Percentiles rank a stretch among this genome's conserved stretches.
Conservation (phyloP, 495 filamentous ascomycete species). For the Penicillium odoratum region DNA sequence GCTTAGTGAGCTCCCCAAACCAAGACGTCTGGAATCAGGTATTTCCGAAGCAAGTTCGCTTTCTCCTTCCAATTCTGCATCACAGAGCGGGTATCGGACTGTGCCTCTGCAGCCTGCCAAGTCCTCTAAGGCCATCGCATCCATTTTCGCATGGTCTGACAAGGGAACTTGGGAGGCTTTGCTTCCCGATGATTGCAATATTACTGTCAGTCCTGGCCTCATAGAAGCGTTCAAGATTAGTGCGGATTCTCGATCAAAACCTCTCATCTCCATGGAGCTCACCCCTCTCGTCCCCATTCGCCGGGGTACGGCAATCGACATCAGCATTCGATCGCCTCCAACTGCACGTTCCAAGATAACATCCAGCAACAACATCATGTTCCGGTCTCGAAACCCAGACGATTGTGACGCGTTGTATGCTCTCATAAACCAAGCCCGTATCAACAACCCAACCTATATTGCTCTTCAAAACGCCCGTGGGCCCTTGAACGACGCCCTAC, state of each 20-base stretch:
- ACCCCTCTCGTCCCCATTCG: slow-evolving; percentile 87
- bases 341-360: slow-evolving; percentile 68
- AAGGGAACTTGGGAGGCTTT: slow-evolving; percentile 80
- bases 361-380: slow-evolving; percentile 77
- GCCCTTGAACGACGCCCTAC: slow-evolving; percentile 31
- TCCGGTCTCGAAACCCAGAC: slow-evolving; percentile 73
- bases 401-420: slow-evolving; percentile 82
- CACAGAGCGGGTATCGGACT: slow-evolving; percentile 61
- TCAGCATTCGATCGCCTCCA: slow-evolving; percentile 84
- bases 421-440: slow-evolving; percentile 77
- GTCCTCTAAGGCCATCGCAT: slow-evolving; percentile 67
- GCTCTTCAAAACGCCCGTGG: slow-evolving; percentile 72
- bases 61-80: slow-evolving; percentile 74
- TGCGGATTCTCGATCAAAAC: slow-evolving; percentile 48
- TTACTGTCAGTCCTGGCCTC: slow-evolving; percentile 78
- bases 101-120: slow-evolving; percentile 57
- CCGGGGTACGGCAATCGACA: slow-evolving; percentile 86
- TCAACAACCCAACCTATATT: slow-evolving; percentile 87
- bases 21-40: slow-evolving; percentile 29
- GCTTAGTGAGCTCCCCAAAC: slow-evolving; percentile 18
- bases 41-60: slow-evolving; percentile 53
- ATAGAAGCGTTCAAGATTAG: slow-evolving; percentile 78
- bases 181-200: slow-evolving; percentile 70
- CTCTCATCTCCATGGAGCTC: slow-evolving; percentile 76
- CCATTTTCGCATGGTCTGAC: slow-evolving; percentile 82